Percentiles rank a stretch among this genome's conserved stretches.
phyloP scores from a whole-genome alignment of 148 eudicot species.

The Suaeda aralocaspica region DNA sequence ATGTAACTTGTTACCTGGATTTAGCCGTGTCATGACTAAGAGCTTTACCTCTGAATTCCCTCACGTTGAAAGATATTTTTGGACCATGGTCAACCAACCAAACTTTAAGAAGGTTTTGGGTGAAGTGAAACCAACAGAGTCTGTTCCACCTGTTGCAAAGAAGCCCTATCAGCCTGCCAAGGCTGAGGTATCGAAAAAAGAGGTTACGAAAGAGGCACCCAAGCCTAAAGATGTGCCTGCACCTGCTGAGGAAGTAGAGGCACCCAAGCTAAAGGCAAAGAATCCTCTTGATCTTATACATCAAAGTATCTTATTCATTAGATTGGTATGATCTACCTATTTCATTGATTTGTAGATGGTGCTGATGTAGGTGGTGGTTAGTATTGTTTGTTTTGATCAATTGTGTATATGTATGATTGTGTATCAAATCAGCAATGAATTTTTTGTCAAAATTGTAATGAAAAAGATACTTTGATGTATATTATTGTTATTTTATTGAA shows the following conservation, averaged over 20 bases:
- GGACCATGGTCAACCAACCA: slow-evolving; percentile 81
- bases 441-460: too few species aligned
- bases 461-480: too few species aligned
- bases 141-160: slow-evolving; percentile 51
- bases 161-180: slow-evolving; percentile 43
- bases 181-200: slow-evolving; percentile 61
- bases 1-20: slow-evolving; percentile 45
- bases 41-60: slow-evolving; percentile 74
- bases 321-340: too few species aligned
- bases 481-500: too few species aligned
- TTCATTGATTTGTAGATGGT: too few species aligned
- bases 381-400: too few species aligned
- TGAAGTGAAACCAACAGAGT: slow-evolving; percentile 46
- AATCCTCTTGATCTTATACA: slow-evolving; percentile 80
- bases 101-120: slow-evolving; percentile 61
- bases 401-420: too few species aligned
- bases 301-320: too few species aligned
- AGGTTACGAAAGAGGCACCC: slow-evolving; percentile 44
- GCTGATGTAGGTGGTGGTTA: too few species aligned
- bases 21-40: slow-evolving; percentile 47
- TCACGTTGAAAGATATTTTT: slow-evolving; percentile 73
- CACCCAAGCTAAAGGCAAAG: slow-evolving; percentile 80
- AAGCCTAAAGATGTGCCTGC: slow-evolving; percentile 53
- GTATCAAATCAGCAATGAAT: too few species aligned
- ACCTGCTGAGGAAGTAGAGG: slow-evolving; percentile 53